phyloP scores from a whole-genome alignment of 2,329 filamentous ascomycete species.

The Clonostachys solani region DNA sequence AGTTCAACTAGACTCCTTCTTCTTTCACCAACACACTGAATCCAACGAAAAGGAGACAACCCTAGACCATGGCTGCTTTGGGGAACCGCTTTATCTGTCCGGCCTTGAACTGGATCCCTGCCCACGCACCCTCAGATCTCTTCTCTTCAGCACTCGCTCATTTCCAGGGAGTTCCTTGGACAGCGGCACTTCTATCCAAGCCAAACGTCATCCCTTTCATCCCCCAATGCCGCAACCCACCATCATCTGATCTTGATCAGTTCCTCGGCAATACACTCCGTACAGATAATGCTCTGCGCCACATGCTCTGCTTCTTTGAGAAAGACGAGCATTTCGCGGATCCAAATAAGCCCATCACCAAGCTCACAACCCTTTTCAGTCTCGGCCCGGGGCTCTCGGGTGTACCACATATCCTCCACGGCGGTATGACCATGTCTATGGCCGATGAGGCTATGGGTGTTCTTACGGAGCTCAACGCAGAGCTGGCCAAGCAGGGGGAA shows the following conservation, averaged over 20 bases:
- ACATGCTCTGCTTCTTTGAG: conserved; percentile 26
- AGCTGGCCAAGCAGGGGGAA: conserved; percentile 19
- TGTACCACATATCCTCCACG: conserved; percentile 24
- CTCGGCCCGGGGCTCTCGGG: conserved; percentile 26
- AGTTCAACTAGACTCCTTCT: no score
- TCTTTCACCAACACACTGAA: no score
- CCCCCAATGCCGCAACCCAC: conserved; percentile 23
- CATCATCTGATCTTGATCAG: conserved; percentile 19
- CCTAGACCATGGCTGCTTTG: no score
- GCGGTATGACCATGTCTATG: conserved; percentile 26
- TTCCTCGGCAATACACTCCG: conserved; percentile 25
- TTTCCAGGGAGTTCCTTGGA: conserved; percentile 30
- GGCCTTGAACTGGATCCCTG: conserved; percentile 17
- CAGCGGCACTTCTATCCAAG: conserved; percentile 18
- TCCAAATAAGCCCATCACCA: conserved; percentile 13
- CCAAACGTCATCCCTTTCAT: conserved; percentile 20
- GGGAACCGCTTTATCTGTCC: conserved; percentile 7
- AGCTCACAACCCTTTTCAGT: conserved; percentile 21
- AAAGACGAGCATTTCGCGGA: neutral
- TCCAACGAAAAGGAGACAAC: no score
- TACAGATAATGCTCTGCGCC: conserved; percentile 14
- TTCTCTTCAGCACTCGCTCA: conserved; percentile 18
- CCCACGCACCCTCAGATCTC: conserved; percentile 14
- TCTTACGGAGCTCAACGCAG: conserved; percentile 27
- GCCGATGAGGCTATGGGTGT: conserved; percentile 29